Percentiles rank a stretch among this genome's conserved stretches.
Evolutionary conservation across 768 basidiomycete genomes (phyloP).

Genomic region (Albatrellus ellisii): DNA sequence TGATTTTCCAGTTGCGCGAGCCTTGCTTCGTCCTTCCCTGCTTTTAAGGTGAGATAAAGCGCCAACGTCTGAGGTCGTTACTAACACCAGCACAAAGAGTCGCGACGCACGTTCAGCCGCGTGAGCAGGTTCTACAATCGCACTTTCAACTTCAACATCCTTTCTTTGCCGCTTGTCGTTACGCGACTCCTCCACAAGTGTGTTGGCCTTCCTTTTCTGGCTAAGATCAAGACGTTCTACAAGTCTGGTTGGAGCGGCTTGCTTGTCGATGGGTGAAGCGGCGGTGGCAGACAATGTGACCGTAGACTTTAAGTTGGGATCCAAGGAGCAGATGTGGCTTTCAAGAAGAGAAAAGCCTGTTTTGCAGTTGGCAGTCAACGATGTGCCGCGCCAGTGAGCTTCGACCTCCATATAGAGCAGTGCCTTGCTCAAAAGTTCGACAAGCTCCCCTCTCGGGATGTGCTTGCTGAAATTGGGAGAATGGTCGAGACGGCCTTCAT

Average conservation of each 20-base stretch:
- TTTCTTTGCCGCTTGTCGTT: conserved; percentile 52
- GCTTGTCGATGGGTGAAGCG: background rate
- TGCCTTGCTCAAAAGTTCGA: conserved; percentile 71
- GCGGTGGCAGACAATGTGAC: background rate
- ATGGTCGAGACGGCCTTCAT: conserved; percentile 58
- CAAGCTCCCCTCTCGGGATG: conserved; percentile 68
- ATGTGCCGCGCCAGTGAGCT: conserved; percentile 62
- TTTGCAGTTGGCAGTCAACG: conserved; percentile 52
- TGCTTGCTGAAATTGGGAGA: conserved; percentile 59
- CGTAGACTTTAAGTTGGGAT: conserved; percentile 20
- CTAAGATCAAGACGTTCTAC: conserved; percentile 4
- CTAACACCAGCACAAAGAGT: too few species aligned
- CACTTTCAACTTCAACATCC: conserved; percentile 34
- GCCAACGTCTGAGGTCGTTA: too few species aligned
- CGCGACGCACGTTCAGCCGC: conserved; percentile 25
- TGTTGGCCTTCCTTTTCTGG: conserved; percentile 13
- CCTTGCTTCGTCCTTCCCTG: conserved; percentile 3
- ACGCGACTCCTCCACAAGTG: conserved; percentile 28
- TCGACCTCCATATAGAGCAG: conserved; percentile 75
- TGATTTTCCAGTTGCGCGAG: background rate
- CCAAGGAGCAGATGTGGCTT: conserved; percentile 53
- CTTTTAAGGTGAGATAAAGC: too few species aligned
- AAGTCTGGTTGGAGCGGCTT: background rate
- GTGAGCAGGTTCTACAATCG: conserved; percentile 13
- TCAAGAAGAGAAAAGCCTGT: conserved; percentile 63